Conservation (phyloP, 148 eudicot species). For the Fagopyrum esculentum region DNA sequence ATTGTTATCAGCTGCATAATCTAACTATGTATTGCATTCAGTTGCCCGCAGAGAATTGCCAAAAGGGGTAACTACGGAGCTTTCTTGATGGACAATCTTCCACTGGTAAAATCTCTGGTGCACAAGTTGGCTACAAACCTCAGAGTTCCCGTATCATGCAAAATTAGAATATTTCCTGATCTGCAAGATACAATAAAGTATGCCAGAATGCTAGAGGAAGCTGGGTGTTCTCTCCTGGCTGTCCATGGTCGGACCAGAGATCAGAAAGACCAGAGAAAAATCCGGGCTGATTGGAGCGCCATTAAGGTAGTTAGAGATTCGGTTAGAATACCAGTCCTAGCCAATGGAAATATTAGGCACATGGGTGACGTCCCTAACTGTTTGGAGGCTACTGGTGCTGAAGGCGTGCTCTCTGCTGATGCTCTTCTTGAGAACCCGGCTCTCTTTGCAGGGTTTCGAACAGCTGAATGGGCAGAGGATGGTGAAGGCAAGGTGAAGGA, state of each 20-base stretch:
- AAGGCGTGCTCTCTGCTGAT: conserved; percentile 95
- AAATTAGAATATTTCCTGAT: conserved; percentile 81
- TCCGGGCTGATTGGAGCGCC: conserved; percentile 70
- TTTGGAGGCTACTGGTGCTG: conserved; percentile 67
- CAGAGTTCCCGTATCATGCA: conserved; percentile 85
- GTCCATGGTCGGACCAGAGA: conserved; percentile 97
- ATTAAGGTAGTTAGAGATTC: conserved; percentile 67
- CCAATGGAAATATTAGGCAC: conserved; percentile 85
- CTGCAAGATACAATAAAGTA: conserved; percentile 66
- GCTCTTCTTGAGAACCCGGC: conserved; percentile 96
- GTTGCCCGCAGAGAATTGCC: conserved; percentile 98
- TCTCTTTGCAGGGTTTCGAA: conserved; percentile 79
- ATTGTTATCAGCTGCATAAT: not conserved
- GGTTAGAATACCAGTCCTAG: conserved; percentile 78
- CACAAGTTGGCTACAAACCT: conserved; percentile 72
- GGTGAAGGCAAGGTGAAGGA: conserved; percentile 26
- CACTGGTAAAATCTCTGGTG: conserved; percentile 74
- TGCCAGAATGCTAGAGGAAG: conserved; percentile 91
- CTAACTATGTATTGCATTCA: conserved; percentile 27
- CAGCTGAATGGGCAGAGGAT: conserved; percentile 67
- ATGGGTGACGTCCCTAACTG: conserved; percentile 69
- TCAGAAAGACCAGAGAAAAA: conserved; percentile 80
- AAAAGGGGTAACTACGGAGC: conserved; percentile 93
- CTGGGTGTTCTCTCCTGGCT: conserved; percentile 91
- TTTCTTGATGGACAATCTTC: conserved; percentile 88